phyloP scores from a whole-genome alignment of 805 yeast genomes.

The Monosporozyma aerobia region DNA sequence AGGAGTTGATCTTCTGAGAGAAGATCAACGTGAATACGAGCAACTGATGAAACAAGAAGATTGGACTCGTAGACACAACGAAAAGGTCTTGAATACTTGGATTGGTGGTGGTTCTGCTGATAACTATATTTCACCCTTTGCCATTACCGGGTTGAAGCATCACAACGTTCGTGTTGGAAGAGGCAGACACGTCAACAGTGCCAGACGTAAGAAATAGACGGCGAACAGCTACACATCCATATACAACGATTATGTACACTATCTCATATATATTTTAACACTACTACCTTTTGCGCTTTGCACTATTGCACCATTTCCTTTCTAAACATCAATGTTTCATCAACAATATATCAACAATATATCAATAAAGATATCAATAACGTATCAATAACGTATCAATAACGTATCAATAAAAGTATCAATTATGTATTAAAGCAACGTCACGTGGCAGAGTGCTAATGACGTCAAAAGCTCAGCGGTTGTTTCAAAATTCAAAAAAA shows the following conservation, averaged over 20 bases:
- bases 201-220: slow-evolving; percentile 29
- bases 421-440: background rate
- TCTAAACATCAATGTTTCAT: too few relatives aligned
- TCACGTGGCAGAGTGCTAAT: background rate
- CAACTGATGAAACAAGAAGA: slow-evolving; percentile 80
- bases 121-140: slow-evolving; percentile 83
- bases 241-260: background rate
- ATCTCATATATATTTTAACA: background rate
- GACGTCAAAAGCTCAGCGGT: slow-evolving; percentile 1
- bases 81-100: slow-evolving; percentile 78
- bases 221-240: background rate
- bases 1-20: slow-evolving; percentile 46
- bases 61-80: slow-evolving; percentile 80
- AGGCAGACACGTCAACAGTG: slow-evolving; percentile 71
- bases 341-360: too few relatives aligned
- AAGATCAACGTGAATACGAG: slow-evolving; percentile 90
- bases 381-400: too few relatives aligned
- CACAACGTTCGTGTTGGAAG: slow-evolving; percentile 75
- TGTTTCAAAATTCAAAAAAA: background rate
- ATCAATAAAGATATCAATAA: too few relatives aligned
- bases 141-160: slow-evolving; percentile 47
- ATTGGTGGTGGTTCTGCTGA: slow-evolving; percentile 81
- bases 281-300: too few relatives aligned
- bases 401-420: too few relatives aligned
- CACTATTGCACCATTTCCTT: too few relatives aligned